These are phyloP conservation scores for Fusarium camptoceras DNA, from an alignment of 2,329 filamentous ascomycete species.

Conservation along the genomic window DNA sequence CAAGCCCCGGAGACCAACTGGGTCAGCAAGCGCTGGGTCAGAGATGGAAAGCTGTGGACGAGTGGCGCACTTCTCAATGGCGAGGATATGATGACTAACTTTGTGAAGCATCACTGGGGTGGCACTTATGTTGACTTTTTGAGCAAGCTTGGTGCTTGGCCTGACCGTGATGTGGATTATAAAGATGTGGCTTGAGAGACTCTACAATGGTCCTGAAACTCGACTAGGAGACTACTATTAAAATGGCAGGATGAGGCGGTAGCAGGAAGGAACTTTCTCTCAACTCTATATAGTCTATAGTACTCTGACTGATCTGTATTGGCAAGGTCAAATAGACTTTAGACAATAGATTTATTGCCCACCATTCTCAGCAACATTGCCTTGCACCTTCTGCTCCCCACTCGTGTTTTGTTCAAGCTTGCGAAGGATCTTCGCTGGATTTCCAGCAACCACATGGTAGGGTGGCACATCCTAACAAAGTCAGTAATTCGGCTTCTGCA, in stretches of 20 bases:
- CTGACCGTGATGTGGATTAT: constrained; percentile 50
- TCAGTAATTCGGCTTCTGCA: not conserved
- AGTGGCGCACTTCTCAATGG: constrained; percentile 52
- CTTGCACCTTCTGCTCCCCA: constrained; percentile 3
- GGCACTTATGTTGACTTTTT: constrained; percentile 37
- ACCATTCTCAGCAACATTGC: not conserved
- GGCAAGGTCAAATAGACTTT: not conserved
- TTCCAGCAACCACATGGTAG: constrained; percentile 46
- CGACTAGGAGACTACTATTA: too few relatives aligned
- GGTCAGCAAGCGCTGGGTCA: constrained; percentile 54
- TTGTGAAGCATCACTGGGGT: constrained; percentile 48
- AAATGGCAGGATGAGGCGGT: too few relatives aligned
- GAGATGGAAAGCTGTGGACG: constrained; percentile 54
- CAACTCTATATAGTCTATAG: too few relatives aligned
- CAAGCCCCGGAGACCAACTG: constrained; percentile 50
- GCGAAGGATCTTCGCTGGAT: constrained; percentile 40
- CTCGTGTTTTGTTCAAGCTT: constrained; percentile 31
- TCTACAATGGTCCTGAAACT: not conserved
- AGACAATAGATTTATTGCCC: not conserved
- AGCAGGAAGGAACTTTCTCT: too few relatives aligned
- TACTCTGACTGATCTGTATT: not conserved
- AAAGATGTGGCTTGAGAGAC: constrained; percentile 39
- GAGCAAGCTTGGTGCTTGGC: constrained; percentile 42
- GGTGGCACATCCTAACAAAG: constrained; percentile 49
- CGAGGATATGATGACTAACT: constrained; percentile 50